Percentiles rank a stretch among this genome's conserved stretches.
Evolutionary conservation across 805 yeast genomes (phyloP).

Genomic region (Nakazawaea laoshanensis): DNA sequence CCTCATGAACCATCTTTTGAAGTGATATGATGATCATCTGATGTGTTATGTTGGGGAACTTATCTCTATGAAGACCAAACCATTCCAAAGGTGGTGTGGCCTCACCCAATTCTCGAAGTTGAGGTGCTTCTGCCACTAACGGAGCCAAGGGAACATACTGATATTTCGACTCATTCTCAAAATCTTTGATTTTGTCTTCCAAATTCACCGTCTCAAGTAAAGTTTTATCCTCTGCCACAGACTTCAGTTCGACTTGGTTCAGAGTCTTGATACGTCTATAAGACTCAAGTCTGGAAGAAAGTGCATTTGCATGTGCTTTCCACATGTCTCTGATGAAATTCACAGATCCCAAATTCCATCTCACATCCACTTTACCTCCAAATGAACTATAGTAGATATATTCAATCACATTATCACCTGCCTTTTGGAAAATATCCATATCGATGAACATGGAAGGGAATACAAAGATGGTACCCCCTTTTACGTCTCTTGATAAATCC

Average conservation of each 20-base stretch:
- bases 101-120: slow-evolving; percentile 82
- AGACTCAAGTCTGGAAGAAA: slow-evolving; percentile 48
- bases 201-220: slow-evolving; percentile 24
- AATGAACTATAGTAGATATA: slow-evolving; percentile 65
- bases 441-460: slow-evolving; percentile 69
- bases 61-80: slow-evolving; percentile 88
- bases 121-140: slow-evolving; percentile 85
- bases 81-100: slow-evolving; percentile 98
- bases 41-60: slow-evolving; percentile 82
- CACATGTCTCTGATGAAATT: slow-evolving; percentile 90
- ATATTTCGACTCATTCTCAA: slow-evolving; percentile 37
- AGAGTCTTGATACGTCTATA: slow-evolving; percentile 18
- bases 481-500: slow-evolving; percentile 43
- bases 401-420: slow-evolving; percentile 45
- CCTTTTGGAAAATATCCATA: slow-evolving; percentile 68
- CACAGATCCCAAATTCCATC: slow-evolving; percentile 92
- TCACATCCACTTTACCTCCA: slow-evolving; percentile 83
- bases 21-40: slow-evolving; percentile 66
- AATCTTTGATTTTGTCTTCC: slow-evolving; percentile 36
- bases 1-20: slow-evolving; percentile 66
- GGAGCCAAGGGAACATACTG: slow-evolving; percentile 57
- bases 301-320: slow-evolving; percentile 72
- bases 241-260: slow-evolving; percentile 16
- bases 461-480: slow-evolving; percentile 73
- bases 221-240: slow-evolving; percentile 23